phyloP scores from a whole-genome alignment of 192 early-diverging fungal species.

The Jimgerdemannia lactiflua region DNA sequence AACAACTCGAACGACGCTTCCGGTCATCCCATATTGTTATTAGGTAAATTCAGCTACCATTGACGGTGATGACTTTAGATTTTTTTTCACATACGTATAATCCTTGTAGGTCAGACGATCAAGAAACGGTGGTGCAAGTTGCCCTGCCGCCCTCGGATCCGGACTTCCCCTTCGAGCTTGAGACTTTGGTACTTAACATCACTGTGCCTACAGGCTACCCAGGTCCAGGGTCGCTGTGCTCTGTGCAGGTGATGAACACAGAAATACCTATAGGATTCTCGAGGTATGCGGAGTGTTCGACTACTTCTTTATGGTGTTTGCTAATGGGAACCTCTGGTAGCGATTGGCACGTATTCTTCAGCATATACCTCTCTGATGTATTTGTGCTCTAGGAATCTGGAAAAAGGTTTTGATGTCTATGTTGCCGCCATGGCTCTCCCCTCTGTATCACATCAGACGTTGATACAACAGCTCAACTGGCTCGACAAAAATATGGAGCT shows the following conservation, averaged over 20 bases:
- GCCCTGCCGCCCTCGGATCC: conserved; percentile 55
- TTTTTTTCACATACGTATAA: neutral
- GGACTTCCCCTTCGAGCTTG: conserved; percentile 79
- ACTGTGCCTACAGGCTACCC: conserved; percentile 53
- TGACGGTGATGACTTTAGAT: neutral
- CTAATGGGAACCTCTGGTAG: no score
- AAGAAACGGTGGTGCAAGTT: conserved; percentile 21
- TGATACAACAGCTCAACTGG: conserved; percentile 51
- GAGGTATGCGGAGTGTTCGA: conserved; percentile 17
- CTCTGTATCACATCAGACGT: conserved; percentile 7
- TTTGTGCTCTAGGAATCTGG: conserved; percentile 39
- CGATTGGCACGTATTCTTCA: no score
- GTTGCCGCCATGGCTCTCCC: neutral
- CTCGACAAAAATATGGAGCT: conserved; percentile 61
- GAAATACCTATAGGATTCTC: conserved; percentile 51
- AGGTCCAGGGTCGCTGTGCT: conserved; percentile 27
- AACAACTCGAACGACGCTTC: conserved; percentile 9
- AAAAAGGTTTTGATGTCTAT: conserved; percentile 53
- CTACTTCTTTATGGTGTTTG: neutral
- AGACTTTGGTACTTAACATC: conserved; percentile 57
- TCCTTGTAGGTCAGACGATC: neutral
- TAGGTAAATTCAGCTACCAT: neutral
- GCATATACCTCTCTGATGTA: no score
- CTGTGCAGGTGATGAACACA: conserved; percentile 39
- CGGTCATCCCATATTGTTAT: conserved; percentile 1